Percentiles rank a stretch among this genome's conserved stretches.
phyloP scores from a whole-genome alignment of 352 stramenopile species.

The Phytophthora cajani region DNA sequence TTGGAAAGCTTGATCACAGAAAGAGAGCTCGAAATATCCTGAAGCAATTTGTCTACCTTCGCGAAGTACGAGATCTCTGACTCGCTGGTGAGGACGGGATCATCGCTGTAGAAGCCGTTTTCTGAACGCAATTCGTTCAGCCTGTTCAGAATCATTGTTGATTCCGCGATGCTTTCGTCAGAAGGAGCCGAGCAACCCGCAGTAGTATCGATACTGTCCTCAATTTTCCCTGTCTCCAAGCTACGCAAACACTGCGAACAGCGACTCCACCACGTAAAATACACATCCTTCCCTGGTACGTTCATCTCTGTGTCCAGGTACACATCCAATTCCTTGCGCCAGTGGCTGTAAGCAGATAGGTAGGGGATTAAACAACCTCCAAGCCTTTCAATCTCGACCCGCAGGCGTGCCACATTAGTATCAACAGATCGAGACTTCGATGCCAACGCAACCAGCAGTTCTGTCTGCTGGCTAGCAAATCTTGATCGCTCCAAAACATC shows the following conservation, averaged over 20 bases:
- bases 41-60: constrained; percentile 24
- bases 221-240: constrained; percentile 3
- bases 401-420: constrained; percentile 35
- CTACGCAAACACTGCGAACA: constrained; percentile 36
- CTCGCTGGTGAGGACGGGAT: not conserved
- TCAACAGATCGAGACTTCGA: constrained; percentile 43
- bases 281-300: constrained; percentile 44
- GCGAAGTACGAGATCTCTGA: constrained; percentile 9
- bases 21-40: constrained; percentile 32
- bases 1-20: constrained; percentile 65
- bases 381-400: constrained; percentile 37
- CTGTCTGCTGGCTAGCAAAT: constrained; percentile 17
- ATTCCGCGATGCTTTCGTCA: constrained; percentile 32
- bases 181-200: constrained; percentile 11
- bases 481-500: constrained; percentile 16
- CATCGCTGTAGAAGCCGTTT: not conserved
- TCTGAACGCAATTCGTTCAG: constrained; percentile 15
- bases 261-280: constrained; percentile 51
- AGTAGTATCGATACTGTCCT: not conserved
- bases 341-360: constrained; percentile 46
- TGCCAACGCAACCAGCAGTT: constrained; percentile 36
- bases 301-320: constrained; percentile 38
- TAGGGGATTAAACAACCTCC: constrained; percentile 41
- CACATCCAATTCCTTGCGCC: constrained; percentile 47
- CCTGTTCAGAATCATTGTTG: constrained; percentile 16